Evolutionary conservation across 768 basidiomycete species (phyloP), one percentile per base, ranked within the genome.

Genomic region (Mrakia gelida): DNA sequence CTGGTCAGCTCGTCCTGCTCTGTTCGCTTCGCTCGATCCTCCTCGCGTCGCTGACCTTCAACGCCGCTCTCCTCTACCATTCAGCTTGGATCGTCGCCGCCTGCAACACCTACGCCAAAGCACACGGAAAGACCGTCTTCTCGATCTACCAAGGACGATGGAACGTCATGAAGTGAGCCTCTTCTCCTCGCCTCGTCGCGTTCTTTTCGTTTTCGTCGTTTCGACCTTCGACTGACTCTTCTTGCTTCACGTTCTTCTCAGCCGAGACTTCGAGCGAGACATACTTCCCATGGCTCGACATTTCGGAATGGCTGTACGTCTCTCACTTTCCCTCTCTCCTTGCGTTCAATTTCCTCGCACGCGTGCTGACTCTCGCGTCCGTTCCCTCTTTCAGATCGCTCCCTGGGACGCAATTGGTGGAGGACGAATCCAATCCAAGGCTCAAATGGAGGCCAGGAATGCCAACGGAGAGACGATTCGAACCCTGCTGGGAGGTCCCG

Each of bases 241-340:
- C 26, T 1, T n/a, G 7, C 18, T 10, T 8, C 38, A 3, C 38
- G 3, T 38, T 8, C 8, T 8, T 38, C 8, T 8, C 71, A 65
- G 59, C 43, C 84, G 86, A 23, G 84, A 85, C 73, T 83, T 86
- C 32, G 86, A 86, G 81, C 83, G 85, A 32, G 86, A 86, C 16
- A 85, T 86, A 75, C 81, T 86, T 11, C 85, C 85, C 9, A 86
- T 86, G 86, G 82, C 81, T 1, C 80, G 83, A 8, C 67, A 80
- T 11, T 83, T 84, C 79, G 84, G 85, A 74, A 73, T 78, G 81
- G 81, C 80, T 2, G 45, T 45, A 15, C 4, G 45, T n/a, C n/a
- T n/a, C n/a, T n/a, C 8, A 38, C 8, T 8, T 45, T 13, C 11
- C n/a, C n/a, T n/a, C n/a, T n/a, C n/a, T n/a, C n/a, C n/a, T n/a